These are phyloP conservation scores for Eucalyptus sideroxylon DNA, from an alignment of 345 rosid genomes.

Conservation along the genomic window DNA sequence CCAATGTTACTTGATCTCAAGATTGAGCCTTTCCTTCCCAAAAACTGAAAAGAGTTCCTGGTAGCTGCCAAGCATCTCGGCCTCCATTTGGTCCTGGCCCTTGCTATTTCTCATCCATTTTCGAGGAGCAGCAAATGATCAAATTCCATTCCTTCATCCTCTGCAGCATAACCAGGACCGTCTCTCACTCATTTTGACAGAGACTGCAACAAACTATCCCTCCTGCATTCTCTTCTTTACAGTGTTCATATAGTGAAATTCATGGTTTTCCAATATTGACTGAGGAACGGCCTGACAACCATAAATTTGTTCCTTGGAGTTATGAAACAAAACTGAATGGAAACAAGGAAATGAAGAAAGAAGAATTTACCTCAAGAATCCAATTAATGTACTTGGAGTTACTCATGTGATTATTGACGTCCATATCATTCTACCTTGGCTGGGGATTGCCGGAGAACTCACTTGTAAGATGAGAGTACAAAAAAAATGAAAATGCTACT, in stretches of 20 bases:
- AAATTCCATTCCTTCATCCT: slow-evolving; percentile 42
- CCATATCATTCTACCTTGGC: slow-evolving; percentile 91
- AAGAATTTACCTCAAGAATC: slow-evolving; percentile 70
- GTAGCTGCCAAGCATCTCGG: slow-evolving; percentile 12
- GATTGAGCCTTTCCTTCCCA: neutral
- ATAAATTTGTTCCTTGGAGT: neutral
- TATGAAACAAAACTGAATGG: neutral
- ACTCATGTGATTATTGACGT: slow-evolving; percentile 85
- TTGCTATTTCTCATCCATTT: slow-evolving; percentile 72
- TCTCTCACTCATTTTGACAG: slow-evolving; percentile 41
- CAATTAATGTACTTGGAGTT: slow-evolving; percentile 89
- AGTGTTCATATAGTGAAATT: slow-evolving; percentile 52
- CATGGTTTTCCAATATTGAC: slow-evolving; percentile 66
- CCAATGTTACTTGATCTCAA: neutral
- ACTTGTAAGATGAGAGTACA: neutral
- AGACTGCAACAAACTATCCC: slow-evolving; percentile 77
- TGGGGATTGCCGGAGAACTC: slow-evolving; percentile 43
- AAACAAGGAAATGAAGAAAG: neutral
- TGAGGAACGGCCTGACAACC: slow-evolving; percentile 58
- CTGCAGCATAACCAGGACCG: slow-evolving; percentile 13
- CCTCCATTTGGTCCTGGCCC: slow-evolving; percentile 88
- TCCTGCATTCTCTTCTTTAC: slow-evolving; percentile 92
- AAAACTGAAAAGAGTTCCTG: neutral
- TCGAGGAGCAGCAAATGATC: slow-evolving; percentile 82
- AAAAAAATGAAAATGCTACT: neutral